Evolutionary conservation across 345 rosid genomes (phyloP), one percentile per base, ranked within the genome.

Genomic region (Acer saccharum): DNA sequence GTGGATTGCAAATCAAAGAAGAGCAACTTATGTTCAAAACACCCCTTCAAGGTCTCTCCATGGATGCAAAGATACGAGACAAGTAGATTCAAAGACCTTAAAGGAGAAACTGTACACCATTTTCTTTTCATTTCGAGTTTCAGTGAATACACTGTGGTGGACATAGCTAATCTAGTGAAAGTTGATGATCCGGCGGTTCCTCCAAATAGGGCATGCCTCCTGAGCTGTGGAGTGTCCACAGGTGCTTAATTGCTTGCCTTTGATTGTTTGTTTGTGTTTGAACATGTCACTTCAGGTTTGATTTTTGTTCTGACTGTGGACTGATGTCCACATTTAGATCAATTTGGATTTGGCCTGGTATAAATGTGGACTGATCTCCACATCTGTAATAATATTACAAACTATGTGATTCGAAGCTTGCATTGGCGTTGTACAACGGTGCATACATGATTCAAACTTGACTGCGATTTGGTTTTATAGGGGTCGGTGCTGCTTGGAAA

Each of bases 401-500:
- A 16, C 58, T 16, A 14, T 16, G n/a, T 14, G 35, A 65, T 21
- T 65, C 6, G n/a, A 48, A 35, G 4, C 65, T n/a, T 64, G 57
- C 10, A 14, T 66, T 73, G 41, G 23, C 23, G 48, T 18, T 52
- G 1, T 14, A 25, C n/a, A 2, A 67, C 41, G 0, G n/a, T n/a
- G n/a, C n/a, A 12, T 13, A 20, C 6, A 18, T 10, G 16, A 21
- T 18, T 67, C 0, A 65, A 54, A 8, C 13, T 60, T 68, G 43
- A 74, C 23, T 3, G 23, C 12, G 32, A 54, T 64, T 69, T 13
- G 81, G 9, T 64, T 43, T n/a, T 43, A 27, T 27, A 90, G 98
- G 98, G 65, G 87, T 95, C 82, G 98, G 98, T 68, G 98, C 97
- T 81, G 93, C 97, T 65, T 92, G 89, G 93, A 89, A 75, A 86